These are phyloP conservation scores for Yamadazyma diddensiae DNA, from an alignment of 1,139 yeast genomes.

Conservation along the genomic window DNA sequence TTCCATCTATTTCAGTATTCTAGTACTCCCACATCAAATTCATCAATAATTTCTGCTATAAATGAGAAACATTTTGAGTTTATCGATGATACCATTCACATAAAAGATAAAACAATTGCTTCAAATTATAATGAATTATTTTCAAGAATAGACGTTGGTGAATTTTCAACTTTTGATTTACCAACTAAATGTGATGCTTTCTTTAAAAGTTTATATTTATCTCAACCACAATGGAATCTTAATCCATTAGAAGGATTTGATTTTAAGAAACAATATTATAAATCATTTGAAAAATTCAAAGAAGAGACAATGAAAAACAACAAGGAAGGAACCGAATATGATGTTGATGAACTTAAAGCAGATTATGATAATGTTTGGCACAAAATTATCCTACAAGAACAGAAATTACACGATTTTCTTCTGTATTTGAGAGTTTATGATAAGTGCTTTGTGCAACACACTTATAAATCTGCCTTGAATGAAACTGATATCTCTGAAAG, in stretches of 20 bases:
- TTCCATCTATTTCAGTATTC: background rate
- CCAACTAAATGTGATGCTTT: conserved; percentile 13
- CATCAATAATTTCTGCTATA: background rate
- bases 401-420: conserved; percentile 36
- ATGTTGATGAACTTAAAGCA: conserved; percentile 1
- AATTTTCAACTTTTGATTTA: conserved; percentile 3
- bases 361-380: conserved; percentile 10
- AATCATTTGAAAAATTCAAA: conserved; percentile 14
- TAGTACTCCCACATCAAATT: background rate
- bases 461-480: conserved; percentile 12
- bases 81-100: conserved; percentile 1
- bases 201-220: conserved; percentile 11
- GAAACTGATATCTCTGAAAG: conserved; percentile 15
- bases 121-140: conserved; percentile 11
- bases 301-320: conserved; percentile 7
- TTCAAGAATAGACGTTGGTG: conserved; percentile 6
- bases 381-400: conserved; percentile 22
- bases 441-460: conserved; percentile 33
- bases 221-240: conserved; percentile 12
- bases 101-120: conserved; percentile 1
- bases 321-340: background rate
- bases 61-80: conserved; percentile 1
- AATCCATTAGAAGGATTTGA: conserved; percentile 16
- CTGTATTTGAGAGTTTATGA: conserved; percentile 41
- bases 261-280: conserved; percentile 14